phyloP scores from a whole-genome alignment of 805 yeast genomes.

The Candida odintsovae region DNA sequence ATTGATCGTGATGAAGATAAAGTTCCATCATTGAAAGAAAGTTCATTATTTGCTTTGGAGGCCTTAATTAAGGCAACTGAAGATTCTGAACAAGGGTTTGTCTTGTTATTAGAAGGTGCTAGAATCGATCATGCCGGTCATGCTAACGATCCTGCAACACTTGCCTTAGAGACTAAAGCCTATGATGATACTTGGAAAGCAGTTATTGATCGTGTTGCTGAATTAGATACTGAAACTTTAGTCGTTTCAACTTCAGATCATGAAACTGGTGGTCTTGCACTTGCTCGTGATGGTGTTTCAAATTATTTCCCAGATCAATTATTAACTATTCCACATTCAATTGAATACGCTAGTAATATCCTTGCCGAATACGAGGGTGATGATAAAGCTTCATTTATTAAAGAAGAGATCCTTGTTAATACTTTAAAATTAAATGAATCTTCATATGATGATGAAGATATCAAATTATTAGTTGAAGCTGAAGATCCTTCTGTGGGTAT shows the following conservation, averaged over 20 bases:
- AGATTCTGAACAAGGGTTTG: constrained; percentile 78
- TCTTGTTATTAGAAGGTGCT: constrained; percentile 81
- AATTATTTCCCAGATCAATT: constrained; percentile 79
- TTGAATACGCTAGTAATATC: constrained; percentile 56
- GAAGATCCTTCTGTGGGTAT: constrained; percentile 37
- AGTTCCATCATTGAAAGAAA: constrained; percentile 74
- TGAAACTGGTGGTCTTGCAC: constrained; percentile 87
- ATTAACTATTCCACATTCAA: constrained; percentile 60
- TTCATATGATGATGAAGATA: too few relatives aligned
- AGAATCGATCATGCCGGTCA: constrained; percentile 95
- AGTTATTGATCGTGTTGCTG: constrained; percentile 62
- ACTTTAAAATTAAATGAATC: too few relatives aligned
- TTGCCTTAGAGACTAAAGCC: constrained; percentile 80
- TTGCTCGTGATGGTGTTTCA: constrained; percentile 78
- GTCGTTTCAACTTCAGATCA: constrained; percentile 85
- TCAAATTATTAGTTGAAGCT: constrained; percentile 32
- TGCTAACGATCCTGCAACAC: constrained; percentile 89
- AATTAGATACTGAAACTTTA: constrained; percentile 68
- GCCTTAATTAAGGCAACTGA: constrained; percentile 62
- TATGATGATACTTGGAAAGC: constrained; percentile 76
- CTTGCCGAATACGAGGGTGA: constrained; percentile 30
- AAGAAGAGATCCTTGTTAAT: constrained; percentile 43
- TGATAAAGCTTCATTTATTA: constrained; percentile 40
- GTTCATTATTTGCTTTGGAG: constrained; percentile 65
- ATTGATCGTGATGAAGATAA: constrained; percentile 58